Evolutionary conservation across 805 yeast genomes (phyloP), one percentile per base, ranked within the genome.

Genomic region (Candida tallmaniae): DNA sequence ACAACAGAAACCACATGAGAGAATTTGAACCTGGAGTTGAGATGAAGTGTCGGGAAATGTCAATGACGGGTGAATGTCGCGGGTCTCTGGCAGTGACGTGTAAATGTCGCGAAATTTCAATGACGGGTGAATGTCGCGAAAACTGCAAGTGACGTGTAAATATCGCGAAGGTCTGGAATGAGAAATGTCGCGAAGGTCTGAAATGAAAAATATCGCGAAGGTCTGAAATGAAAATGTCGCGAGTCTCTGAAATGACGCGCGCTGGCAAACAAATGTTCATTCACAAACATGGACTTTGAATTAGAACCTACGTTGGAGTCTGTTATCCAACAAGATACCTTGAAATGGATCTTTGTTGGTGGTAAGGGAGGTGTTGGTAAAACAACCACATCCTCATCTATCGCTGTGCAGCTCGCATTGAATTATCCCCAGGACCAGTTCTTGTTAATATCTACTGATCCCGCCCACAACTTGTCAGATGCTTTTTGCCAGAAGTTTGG

Each of bases 351-450:
- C 44, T 93, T 93, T 53, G 97, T 90, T 28, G 99, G 99, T 46
- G 99, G 99, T 48, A 93, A 93, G 69, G 99, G 99, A 60, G 99
- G 99, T 63, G 99, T 93, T 19, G 99, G 99, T 52, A 93, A 93
- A 60, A 93, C 99, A 44, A 93, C 98, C 17, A 85, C 97, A 3
- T 90, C 97, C 1, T 89, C 96, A 30, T 88, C 97, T 16, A 74
- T 93, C 47, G 95, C 99, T 15, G 82, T 89, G 43, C 97, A 93
- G 63, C 74, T 93, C 58, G 97, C 98, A 12, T 62, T 83, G 41
- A 69, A 74, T 38, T 82, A 94, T 54, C 94, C 95, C 23, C 45
- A 59, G 12, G 89, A 87, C 46, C 81, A 83, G 49, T 94, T 87
- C 48, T 69, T 93, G 42, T 69, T 93, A 49, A 93, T 93, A 50